A percentile compares a stretch with the other conserved stretches of the same genome.
Evolutionary conservation across 2,329 filamentous ascomycete species (phyloP).

Genomic region (Sordariomycetes sp.): DNA sequence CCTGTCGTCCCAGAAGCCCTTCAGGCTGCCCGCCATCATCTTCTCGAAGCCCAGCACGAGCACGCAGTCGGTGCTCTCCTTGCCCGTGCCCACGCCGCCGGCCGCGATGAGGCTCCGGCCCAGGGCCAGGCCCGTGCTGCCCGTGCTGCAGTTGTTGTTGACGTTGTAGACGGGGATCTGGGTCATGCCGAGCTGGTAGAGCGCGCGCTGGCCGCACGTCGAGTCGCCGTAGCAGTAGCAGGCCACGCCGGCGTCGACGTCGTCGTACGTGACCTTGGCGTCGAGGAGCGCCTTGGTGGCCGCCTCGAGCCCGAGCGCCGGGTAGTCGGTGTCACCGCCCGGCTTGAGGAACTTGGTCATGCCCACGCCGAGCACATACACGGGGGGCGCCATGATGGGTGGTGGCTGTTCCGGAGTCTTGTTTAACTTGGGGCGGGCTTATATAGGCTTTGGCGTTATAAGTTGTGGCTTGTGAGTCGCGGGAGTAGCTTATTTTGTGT

Average conservation of each 20-base stretch:
- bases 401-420: not conserved
- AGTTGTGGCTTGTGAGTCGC: not conserved
- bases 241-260: conserved; percentile 89
- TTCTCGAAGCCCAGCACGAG: conserved; percentile 95
- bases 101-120: conserved; percentile 68
- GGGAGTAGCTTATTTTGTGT: too few relatives aligned
- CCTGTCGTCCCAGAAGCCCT: conserved; percentile 76
- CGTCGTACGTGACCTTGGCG: conserved; percentile 90
- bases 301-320: conserved; percentile 86
- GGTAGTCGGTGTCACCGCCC: conserved; percentile 86
- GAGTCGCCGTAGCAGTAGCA: conserved; percentile 98
- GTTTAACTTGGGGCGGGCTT: not conserved
- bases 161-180: conserved; percentile 94
- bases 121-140: conserved; percentile 83
- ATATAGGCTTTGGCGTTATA: not conserved
- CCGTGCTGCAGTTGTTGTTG: conserved; percentile 97
- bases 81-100: conserved; percentile 64
- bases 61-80: conserved; percentile 73
- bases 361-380: conserved; percentile 91
- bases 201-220: conserved; percentile 90
- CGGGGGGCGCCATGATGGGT: conserved; percentile 36
- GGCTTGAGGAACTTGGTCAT: conserved; percentile 99
- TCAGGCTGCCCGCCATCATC: conserved; percentile 87
- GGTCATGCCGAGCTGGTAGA: conserved; percentile 98
- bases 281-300: conserved; percentile 78